Percentiles rank a stretch among this genome's conserved stretches.
These are phyloP conservation scores for Lasiodiplodia theobromae DNA, from an alignment of 2,329 filamentous ascomycete species.

Conservation along the genomic window DNA sequence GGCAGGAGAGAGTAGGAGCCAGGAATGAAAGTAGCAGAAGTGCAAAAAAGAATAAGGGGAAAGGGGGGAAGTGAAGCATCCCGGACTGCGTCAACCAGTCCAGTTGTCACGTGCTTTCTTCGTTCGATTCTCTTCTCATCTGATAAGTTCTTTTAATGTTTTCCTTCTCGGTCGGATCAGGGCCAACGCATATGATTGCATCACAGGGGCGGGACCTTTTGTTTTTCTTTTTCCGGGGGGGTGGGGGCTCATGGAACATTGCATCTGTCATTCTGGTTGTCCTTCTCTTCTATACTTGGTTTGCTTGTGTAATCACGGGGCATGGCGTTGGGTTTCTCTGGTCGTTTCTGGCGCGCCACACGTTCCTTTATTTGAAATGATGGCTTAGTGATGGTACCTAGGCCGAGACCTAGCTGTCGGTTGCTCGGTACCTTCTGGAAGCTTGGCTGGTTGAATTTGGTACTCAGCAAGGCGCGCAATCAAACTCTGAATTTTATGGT, in stretches of 20 bases:
- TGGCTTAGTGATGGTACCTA: background rate
- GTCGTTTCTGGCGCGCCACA: background rate
- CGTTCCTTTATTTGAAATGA: background rate
- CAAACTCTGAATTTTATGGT: background rate
- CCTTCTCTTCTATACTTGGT: constrained; percentile 2
- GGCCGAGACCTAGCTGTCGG: background rate
- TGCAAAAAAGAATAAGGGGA: background rate
- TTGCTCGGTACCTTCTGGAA: no score
- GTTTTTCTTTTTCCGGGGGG: background rate
- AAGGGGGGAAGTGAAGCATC: background rate
- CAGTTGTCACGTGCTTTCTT: background rate
- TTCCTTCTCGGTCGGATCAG: constrained; percentile 5
- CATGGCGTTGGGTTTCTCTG: background rate
- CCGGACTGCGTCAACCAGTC: background rate
- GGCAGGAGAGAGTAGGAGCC: background rate
- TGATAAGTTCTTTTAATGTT: constrained; percentile 3
- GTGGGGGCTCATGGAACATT: background rate
- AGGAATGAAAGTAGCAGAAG: background rate
- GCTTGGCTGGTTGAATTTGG: no score
- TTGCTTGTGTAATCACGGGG: background rate
- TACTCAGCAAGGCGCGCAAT: constrained; percentile 12
- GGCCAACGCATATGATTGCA: constrained; percentile 25
- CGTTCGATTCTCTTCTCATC: constrained; percentile 2
- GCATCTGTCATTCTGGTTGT: constrained; percentile 16
- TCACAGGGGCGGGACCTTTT: constrained; percentile 22